A percentile compares a stretch with the other conserved stretches of the same genome.
phyloP scores from a whole-genome alignment of 176 grass and related monocot genomes.

The Dendrocalamus sinicus region DNA sequence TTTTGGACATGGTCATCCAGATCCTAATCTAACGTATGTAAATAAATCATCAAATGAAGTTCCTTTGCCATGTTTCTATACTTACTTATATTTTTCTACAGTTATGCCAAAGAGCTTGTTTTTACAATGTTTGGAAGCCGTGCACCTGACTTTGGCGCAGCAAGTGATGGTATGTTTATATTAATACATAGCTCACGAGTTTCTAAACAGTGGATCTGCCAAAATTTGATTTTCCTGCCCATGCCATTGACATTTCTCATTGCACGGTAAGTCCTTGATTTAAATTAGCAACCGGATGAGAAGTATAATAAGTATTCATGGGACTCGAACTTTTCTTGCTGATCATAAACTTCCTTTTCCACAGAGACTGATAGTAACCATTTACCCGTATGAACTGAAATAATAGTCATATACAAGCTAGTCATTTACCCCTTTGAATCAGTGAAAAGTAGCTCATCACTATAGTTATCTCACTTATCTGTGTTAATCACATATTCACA shows the following conservation, averaged over 20 bases:
- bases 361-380: neutral
- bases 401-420: slow-evolving; percentile 9
- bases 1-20: slow-evolving; percentile 89
- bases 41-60: neutral
- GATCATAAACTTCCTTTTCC: slow-evolving; percentile 13
- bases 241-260: neutral
- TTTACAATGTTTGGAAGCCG: slow-evolving; percentile 68
- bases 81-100: slow-evolving; percentile 45
- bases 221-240: slow-evolving; percentile 21
- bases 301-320: slow-evolving; percentile 5
- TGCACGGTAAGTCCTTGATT: neutral
- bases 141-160: slow-evolving; percentile 91
- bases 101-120: slow-evolving; percentile 95
- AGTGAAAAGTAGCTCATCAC: slow-evolving; percentile 8
- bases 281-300: neutral
- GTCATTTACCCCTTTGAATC: slow-evolving; percentile 14
- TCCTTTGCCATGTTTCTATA: neutral
- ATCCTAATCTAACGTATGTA: slow-evolving; percentile 93
- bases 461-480: neutral
- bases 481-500: neutral
- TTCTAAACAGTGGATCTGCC: slow-evolving; percentile 25
- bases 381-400: neutral
- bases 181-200: neutral
- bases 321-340: neutral
- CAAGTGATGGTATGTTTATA: slow-evolving; percentile 83